These are phyloP conservation scores for Albugo laibachii DNA, from an alignment of 352 stramenopile species.

Conservation along the genomic window DNA sequence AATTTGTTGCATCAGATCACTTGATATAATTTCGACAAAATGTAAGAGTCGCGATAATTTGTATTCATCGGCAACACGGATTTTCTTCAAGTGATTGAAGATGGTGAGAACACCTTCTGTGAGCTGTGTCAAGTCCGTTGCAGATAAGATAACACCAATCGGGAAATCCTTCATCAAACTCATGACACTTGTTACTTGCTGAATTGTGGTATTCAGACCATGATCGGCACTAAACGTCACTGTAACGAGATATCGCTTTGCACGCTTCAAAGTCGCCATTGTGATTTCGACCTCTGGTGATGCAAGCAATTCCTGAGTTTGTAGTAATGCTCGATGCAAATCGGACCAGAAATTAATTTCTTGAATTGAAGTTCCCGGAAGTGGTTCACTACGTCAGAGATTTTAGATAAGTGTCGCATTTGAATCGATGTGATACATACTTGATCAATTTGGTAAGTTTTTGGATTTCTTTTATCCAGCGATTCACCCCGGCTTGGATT, in stretches of 20 bases:
- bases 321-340: slow-evolving; percentile 73
- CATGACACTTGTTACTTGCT: slow-evolving; percentile 81
- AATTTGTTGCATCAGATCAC: slow-evolving; percentile 64
- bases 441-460: slow-evolving; percentile 81
- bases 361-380: slow-evolving; percentile 76
- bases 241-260: slow-evolving; percentile 79
- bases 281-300: slow-evolving; percentile 85
- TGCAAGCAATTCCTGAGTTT: slow-evolving; percentile 67
- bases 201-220: slow-evolving; percentile 59
- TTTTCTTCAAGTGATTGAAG: slow-evolving; percentile 82
- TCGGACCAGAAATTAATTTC: slow-evolving; percentile 93
- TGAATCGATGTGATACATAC: slow-evolving; percentile 7
- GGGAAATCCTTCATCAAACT: slow-evolving; percentile 86
- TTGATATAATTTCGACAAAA: slow-evolving; percentile 74
- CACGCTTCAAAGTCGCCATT: slow-evolving; percentile 78
- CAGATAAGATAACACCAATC: slow-evolving; percentile 81
- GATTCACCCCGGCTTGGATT: slow-evolving; percentile 79
- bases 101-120: slow-evolving; percentile 59
- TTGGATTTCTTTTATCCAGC: slow-evolving; percentile 91
- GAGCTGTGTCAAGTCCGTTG: slow-evolving; percentile 70
- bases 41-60: slow-evolving; percentile 57
- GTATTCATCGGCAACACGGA: slow-evolving; percentile 78
- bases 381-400: slow-evolving; percentile 27
- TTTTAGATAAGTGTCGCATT: neutral
- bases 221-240: slow-evolving; percentile 84